Evolutionary conservation across 306 rosid species (phyloP).

Genomic region (Lithocarpus polystachyus): DNA sequence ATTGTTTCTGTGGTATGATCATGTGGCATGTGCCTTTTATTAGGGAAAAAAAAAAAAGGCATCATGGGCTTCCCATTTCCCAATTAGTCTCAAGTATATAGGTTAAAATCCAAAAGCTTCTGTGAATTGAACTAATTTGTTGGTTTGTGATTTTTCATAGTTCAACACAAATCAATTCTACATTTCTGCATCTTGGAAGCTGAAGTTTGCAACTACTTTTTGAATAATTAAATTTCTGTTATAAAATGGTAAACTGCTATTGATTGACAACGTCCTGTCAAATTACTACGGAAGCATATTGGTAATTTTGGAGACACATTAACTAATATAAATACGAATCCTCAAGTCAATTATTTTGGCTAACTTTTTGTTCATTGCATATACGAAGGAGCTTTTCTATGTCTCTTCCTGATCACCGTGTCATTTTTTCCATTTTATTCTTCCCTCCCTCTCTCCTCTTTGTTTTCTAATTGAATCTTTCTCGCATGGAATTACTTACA

Average conservation of each 20-base stretch:
- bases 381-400: background rate
- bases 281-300: background rate
- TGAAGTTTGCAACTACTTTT: background rate
- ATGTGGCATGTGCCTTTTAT: too few relatives aligned
- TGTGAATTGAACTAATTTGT: background rate
- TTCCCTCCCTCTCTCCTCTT: background rate
- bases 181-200: background rate
- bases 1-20: too few relatives aligned
- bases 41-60: too few relatives aligned
- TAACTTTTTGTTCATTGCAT: background rate
- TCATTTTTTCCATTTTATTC: background rate
- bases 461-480: background rate
- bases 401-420: background rate
- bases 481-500: background rate
- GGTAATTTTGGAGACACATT: background rate
- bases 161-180: background rate
- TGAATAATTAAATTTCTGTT: background rate
- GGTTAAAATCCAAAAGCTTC: background rate
- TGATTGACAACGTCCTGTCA: background rate
- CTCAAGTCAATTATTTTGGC: background rate
- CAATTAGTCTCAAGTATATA: background rate
- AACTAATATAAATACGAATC: background rate
- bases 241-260: background rate
- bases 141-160: background rate
- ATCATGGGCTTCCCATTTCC: too few relatives aligned